A percentile compares a stretch with the other conserved stretches of the same genome.
These are phyloP conservation scores for Xerocomellus dryophilus DNA, from an alignment of 768 basidiomycete genomes.

Conservation along the genomic window DNA sequence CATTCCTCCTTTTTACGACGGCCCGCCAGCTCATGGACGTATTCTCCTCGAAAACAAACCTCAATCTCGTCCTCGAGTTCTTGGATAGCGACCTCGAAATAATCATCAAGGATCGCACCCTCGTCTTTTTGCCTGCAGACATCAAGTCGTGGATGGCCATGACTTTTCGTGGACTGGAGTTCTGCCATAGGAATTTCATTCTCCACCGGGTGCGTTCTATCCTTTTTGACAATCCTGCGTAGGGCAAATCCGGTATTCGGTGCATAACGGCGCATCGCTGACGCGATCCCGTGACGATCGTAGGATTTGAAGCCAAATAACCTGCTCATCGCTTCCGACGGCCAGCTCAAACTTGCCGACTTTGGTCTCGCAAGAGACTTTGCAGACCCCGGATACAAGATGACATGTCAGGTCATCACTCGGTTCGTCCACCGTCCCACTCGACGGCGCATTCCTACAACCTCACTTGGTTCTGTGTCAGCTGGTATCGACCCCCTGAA, in stretches of 20 bases:
- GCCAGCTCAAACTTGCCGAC: constrained; percentile 95
- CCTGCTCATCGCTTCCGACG: constrained; percentile 86
- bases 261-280: constrained; percentile 5
- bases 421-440: constrained; percentile 48
- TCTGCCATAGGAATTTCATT: constrained; percentile 92
- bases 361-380: constrained; percentile 98
- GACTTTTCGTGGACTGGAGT: constrained; percentile 97
- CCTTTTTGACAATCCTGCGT: constrained; percentile 7
- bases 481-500: constrained; percentile 98
- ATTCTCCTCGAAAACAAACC: constrained; percentile 92
- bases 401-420: constrained; percentile 99
- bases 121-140: constrained; percentile 92
- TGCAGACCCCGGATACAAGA: constrained; percentile 90
- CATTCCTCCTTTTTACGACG: neutral
- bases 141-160: constrained; percentile 99
- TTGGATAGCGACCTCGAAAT: constrained; percentile 95
- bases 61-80: constrained; percentile 97
- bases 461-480: constrained; percentile 30
- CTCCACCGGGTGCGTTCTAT: constrained; percentile 76
- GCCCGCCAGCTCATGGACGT: constrained; percentile 86
- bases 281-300: neutral
- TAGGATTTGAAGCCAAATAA: constrained; percentile 99
- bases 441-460: neutral
- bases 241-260: constrained; percentile 10
- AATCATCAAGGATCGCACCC: constrained; percentile 88